Evolutionary conservation across 2,329 filamentous ascomycete genomes (phyloP).

Genomic region (Cladophialophora bantiana): DNA sequence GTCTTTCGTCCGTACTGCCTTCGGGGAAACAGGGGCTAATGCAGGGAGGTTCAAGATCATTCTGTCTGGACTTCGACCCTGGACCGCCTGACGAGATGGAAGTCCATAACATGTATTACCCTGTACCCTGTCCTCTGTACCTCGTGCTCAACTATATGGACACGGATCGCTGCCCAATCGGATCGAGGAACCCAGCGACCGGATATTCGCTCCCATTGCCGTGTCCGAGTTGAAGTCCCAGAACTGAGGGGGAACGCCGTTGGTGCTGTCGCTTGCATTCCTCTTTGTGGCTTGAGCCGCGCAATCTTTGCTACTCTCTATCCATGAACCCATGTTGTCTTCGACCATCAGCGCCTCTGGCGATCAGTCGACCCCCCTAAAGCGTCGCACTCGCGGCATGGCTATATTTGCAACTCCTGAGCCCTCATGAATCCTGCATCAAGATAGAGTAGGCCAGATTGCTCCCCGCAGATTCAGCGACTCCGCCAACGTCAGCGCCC

Average conservation of each 20-base stretch:
- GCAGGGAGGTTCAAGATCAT: too few species aligned
- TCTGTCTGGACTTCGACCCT: too few species aligned
- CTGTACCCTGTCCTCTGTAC: too few species aligned
- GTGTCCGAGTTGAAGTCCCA: slow-evolving; percentile 1
- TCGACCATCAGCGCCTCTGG: background rate
- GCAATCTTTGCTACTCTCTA: background rate
- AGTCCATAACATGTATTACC: too few species aligned
- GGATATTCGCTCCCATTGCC: too few species aligned
- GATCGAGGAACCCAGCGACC: background rate
- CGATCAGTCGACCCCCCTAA: background rate
- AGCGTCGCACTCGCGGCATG: background rate
- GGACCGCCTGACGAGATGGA: too few species aligned
- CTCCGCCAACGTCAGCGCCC: slow-evolving; percentile 1
- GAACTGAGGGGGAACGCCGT: background rate
- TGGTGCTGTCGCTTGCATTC: slow-evolving; percentile 3
- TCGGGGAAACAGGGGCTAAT: background rate
- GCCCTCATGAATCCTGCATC: background rate
- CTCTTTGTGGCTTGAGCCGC: slow-evolving; percentile 4
- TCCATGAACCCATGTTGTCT: background rate
- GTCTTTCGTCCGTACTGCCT: background rate
- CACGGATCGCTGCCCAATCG: background rate
- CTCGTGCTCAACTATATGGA: too few species aligned
- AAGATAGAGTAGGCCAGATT: background rate
- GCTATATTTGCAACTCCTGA: background rate
- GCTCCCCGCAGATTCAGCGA: background rate